Evolutionary conservation across 805 yeast species (phyloP), one percentile per base, ranked within the genome.

Genomic region (Clavispora fructus): DNA sequence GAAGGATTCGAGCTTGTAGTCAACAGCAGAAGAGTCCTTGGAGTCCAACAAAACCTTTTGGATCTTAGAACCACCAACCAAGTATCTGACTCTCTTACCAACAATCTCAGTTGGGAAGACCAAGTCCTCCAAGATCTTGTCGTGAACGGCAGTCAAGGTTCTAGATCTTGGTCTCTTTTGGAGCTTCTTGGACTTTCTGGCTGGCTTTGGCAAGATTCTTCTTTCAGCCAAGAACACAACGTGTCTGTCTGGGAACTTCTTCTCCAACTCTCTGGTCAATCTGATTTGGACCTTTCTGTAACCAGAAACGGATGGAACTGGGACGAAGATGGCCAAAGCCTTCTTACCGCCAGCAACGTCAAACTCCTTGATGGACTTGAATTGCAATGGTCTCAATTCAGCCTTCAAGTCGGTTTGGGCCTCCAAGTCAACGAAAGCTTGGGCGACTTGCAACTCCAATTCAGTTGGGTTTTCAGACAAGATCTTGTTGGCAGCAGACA

Each of bases 161-260:
- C 99, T 90, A 67, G 98, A 91, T 82, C 96, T 89, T 76, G 99
- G 99, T 84, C 99, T 91, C 91, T 94, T 91, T 82, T 94, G 99
- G 67, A 74, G 77, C 76, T 85, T 87, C 83, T 90, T 88, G 55
- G 96, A 81, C 70, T 84, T 79, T 81, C 98, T 90, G 69, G 95
- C 87, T 75, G 98, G 97, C 84, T 89, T 92, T 80, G 98, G 97
- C 73, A 94, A 83, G 80, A 92, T 94, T 81, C 97, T 89, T 82
- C 99, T 89, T 83, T 92, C 98, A 72, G 97, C 98, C 73, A 92
- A 85, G 89, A 92, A 89, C 67, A 94, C 92, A 76, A 92, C 97
- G 76, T 94, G 97, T 77, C 96, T 88, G 84, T 92, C 99, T 74
- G 97, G 95, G 91, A 92, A 94, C 82, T 94, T 92, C 95, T 92